Conservation (phyloP, 2,329 filamentous ascomycete genomes). For the Mariannaea sp. region DNA sequence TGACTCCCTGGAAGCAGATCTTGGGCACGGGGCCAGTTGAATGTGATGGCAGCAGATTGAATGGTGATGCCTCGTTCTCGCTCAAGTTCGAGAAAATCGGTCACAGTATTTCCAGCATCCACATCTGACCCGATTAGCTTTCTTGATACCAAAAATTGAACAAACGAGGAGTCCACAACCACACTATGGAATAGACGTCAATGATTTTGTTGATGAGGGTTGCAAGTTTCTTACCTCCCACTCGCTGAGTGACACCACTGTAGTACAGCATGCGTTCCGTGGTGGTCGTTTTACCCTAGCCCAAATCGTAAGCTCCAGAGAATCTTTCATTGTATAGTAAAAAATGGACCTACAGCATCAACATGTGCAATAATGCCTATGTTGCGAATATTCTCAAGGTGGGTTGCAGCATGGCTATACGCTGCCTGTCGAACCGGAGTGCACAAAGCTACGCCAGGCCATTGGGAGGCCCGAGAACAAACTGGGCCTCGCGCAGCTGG, state of each 20-base stretch:
- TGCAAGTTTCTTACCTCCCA: conserved; percentile 64
- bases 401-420: conserved; percentile 32
- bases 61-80: conserved; percentile 94
- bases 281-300: conserved; percentile 89
- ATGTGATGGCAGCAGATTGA: conserved; percentile 94
- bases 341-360: conserved; percentile 67
- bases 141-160: not conserved
- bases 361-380: conserved; percentile 99
- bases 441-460: conserved; percentile 24
- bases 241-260: conserved; percentile 82
- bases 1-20: conserved; percentile 46
- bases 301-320: conserved; percentile 4
- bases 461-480: conserved; percentile 31
- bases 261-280: conserved; percentile 99
- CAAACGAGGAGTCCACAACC: not conserved
- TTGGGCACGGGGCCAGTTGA: conserved; percentile 78
- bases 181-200: not conserved
- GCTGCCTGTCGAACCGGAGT: conserved; percentile 24
- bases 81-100: conserved; percentile 94
- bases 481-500: conserved; percentile 26
- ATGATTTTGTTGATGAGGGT: not conserved
- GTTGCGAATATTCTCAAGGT: conserved; percentile 71
- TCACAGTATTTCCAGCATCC: conserved; percentile 94
- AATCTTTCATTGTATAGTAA: not conserved
- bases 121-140: conserved; percentile 64